Base-by-base conservation (phyloP, 169 alveolate genomes). In the Amoebophrya sp. region DNA sequence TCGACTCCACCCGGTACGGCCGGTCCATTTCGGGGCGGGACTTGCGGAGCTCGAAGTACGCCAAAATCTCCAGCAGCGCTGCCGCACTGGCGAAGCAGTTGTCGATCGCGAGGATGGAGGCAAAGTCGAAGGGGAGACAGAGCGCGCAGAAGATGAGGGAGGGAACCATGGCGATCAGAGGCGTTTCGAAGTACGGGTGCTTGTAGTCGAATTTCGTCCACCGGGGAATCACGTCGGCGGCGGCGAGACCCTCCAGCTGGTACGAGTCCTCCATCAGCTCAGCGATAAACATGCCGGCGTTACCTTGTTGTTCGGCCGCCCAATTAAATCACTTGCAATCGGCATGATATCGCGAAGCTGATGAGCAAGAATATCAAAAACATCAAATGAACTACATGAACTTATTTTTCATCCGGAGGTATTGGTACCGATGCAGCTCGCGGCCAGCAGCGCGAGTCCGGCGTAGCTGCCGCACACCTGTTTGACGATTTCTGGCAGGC, bases 201-300 rank as follows among this genome's bases (percentile, higher is more conserved):
- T 29, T 4, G 48, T 42, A 42, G 48, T 42, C 48, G 20, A 42
- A 7, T 13, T 42, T 42, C 4, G 48, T 42, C 78, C 78, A 58
- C 26, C 78, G 4, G 7, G 78, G 78, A 58, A 58, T 58, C 29
- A 58, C 78, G 23, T 58, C 78, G 26, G 78, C 78, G 5, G 78
- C 78, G 34, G 78, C 23, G 26, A 58, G 34, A n/a, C 78, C 78
- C 78, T 58, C 78, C 26, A 58, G 78, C 41, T 88, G 90, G 38
- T 88, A 88, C 5, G 45, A n/a, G n/a, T 88, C 90, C 38, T 88
- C 90, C 41, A 88, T n/a, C 40, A 88, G 40, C 58, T 88, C 90
- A n/a, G 90, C 90, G 4, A 29, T 39, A 41, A 41, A 88, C 41
- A 41, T 45, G 20, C 90, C 90, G 34, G 90, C 90, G 41, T 58